Evolutionary conservation across 495 filamentous ascomycete species (phyloP).

Genomic region (Acidiella bohemica): DNA sequence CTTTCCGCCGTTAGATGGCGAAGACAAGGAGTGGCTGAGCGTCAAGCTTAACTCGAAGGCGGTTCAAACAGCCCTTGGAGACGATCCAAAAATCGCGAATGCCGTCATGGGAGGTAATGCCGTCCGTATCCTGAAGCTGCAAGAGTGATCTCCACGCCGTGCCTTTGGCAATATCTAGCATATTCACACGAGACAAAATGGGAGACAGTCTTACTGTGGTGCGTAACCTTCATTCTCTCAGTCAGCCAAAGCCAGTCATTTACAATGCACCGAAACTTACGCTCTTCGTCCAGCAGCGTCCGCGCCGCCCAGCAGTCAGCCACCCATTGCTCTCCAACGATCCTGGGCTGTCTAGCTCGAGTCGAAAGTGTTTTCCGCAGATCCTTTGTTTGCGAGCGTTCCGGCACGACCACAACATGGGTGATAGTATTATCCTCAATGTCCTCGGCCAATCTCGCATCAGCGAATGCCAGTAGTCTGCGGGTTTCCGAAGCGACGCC

Average conservation of each 20-base stretch:
- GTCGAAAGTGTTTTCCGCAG: conserved; percentile 29
- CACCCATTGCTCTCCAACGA: conserved; percentile 63
- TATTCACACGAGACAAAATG: no score
- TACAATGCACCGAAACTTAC: conserved; percentile 1
- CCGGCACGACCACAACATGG: conserved; percentile 46
- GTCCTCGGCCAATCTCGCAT: conserved; percentile 38
- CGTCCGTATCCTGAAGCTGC: conserved; percentile 21
- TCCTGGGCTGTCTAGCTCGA: conserved; percentile 45
- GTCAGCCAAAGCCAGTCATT: neutral
- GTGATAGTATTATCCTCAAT: conserved; percentile 42
- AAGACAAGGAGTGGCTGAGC: conserved; percentile 59
- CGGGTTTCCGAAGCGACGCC: conserved; percentile 14
- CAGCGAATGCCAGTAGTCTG: conserved; percentile 50
- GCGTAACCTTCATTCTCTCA: conserved; percentile 4
- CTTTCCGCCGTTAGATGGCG: conserved; percentile 63
- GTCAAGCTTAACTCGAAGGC: conserved; percentile 65
- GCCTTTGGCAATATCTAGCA: no score
- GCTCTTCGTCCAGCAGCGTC: conserved; percentile 74
- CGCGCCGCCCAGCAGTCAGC: conserved; percentile 64
- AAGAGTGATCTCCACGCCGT: no score
- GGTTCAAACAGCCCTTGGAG: conserved; percentile 46
- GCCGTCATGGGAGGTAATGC: conserved; percentile 30
- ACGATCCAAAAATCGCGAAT: conserved; percentile 30
- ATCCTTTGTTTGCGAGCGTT: conserved; percentile 28
- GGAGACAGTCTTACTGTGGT: no score